Evolutionary conservation across 75 land plant species (phyloP).

Genomic region (Azolla pinnata): DNA sequence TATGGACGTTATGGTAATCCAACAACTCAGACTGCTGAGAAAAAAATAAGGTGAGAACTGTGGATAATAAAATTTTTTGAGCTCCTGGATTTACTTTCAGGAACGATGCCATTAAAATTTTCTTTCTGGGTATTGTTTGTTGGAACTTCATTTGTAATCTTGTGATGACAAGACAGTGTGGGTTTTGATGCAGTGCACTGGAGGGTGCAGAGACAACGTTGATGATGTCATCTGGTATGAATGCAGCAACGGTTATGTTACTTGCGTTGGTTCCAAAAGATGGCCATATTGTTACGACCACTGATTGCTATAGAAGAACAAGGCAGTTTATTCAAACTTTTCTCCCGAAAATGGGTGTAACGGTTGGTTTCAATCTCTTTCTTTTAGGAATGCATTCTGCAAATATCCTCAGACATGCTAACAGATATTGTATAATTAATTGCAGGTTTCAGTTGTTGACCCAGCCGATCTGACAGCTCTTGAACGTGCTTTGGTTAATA

Average conservation of each 20-base stretch:
- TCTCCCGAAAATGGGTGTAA: slow-evolving; percentile 89
- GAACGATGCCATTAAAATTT: too few species aligned
- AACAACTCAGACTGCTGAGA: slow-evolving; percentile 59
- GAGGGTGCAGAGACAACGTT: slow-evolving; percentile 92
- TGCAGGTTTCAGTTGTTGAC: slow-evolving; percentile 83
- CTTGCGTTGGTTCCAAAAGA: slow-evolving; percentile 82
- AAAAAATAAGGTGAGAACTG: slow-evolving; percentile 62
- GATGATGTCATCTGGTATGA: slow-evolving; percentile 94
- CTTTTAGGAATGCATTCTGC: background rate
- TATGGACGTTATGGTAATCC: slow-evolving; percentile 92
- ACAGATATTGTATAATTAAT: background rate
- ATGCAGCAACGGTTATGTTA: slow-evolving; percentile 73
- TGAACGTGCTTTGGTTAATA: slow-evolving; percentile 48
- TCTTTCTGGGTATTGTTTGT: too few species aligned
- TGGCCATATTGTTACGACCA: slow-evolving; percentile 93
- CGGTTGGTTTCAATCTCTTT: slow-evolving; percentile 32
- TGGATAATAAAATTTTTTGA: too few species aligned
- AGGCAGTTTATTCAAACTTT: slow-evolving; percentile 81
- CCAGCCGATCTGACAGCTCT: slow-evolving; percentile 78
- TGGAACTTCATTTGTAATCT: too few species aligned
- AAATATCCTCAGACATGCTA: too few species aligned
- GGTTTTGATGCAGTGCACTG: slow-evolving; percentile 65
- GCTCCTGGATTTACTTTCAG: too few species aligned
- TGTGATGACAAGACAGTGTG: too few species aligned
- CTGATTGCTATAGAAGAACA: slow-evolving; percentile 95